Percentiles rank a stretch among this genome's conserved stretches.
These are phyloP conservation scores for Ogataea pilisensis DNA, from an alignment of 805 yeast species.

Conservation along the genomic window DNA sequence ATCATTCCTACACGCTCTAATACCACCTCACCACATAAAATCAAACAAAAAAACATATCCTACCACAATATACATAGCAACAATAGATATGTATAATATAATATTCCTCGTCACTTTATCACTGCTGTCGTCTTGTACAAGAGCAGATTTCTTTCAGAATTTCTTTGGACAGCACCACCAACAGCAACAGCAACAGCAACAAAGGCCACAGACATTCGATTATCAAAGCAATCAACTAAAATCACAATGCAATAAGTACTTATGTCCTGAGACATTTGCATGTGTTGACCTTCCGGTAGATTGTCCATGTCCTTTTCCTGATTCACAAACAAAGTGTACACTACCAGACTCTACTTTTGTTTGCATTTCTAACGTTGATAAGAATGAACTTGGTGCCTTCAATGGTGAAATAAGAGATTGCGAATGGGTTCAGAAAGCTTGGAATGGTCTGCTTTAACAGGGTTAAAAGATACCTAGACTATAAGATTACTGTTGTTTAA, in stretches of 20 bases:
- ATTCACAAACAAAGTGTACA: conserved; percentile 76
- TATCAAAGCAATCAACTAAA: conserved; percentile 37
- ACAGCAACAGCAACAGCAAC: conserved; percentile 20
- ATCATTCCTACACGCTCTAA: no score
- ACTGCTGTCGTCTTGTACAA: conserved; percentile 1
- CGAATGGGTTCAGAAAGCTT: conserved; percentile 77
- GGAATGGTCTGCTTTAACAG: conserved; percentile 47
- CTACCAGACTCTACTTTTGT: conserved; percentile 67
- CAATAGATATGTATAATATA: no score
- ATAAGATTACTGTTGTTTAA: no score
- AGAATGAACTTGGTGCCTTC: conserved; percentile 25
- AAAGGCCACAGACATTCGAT: conserved; percentile 32
- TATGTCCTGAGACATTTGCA: conserved; percentile 78
- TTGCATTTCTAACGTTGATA: conserved; percentile 78
- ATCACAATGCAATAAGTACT: conserved; percentile 54
- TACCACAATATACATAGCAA: no score
- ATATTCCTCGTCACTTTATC: not conserved
- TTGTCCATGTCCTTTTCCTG: conserved; percentile 91
- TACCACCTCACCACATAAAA: no score
- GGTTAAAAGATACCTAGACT: no score
- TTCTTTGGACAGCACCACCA: conserved; percentile 25
- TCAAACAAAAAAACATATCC: no score
- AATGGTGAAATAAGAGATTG: conserved; percentile 66
- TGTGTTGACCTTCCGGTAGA: conserved; percentile 69
- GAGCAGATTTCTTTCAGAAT: conserved; percentile 23